Evolutionary conservation across 2,329 filamentous ascomycete species (phyloP), one percentile per base, ranked within the genome.

Genomic region (Ramichloridium luteum): DNA sequence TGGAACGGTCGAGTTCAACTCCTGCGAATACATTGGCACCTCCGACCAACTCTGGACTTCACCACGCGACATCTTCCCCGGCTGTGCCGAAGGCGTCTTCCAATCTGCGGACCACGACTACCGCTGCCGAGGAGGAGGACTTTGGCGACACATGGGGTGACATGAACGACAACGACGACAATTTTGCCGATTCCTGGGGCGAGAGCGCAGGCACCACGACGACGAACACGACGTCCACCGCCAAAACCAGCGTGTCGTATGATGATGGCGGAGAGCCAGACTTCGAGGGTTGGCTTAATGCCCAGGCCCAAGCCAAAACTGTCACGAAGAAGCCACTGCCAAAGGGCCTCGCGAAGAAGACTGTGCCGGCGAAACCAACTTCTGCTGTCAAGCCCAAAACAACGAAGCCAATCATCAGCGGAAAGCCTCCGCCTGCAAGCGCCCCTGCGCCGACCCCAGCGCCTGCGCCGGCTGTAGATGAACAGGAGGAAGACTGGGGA

Each of bases 261-360:
- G 82, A 88, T 37, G 85, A 93, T 45, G 76, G 80, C 15, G 77
- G 78, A 3, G 88, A 98, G 55, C 88, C 88, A 0, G 90, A 96
- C 55, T 96, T 98, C 57, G 88, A 85, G 4, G 86, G 85, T 4
- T 96, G 90, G 86, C 59, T 96, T 13, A 85, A 83, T 9, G 85
- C 86, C 9, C 84, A 94, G 53, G 74, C 80, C 4, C 70, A 77
- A 40, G 72, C 80, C 40, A 94, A 92, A 61, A 67, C 67, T 48
- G 56, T 36, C 31, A 53, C 34, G 2, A 69, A 68, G 46, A 90
- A 81, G 43, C 62, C 77, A 3, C 53, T 96, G 33, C 86, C 88
- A 0, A 98, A 93, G 58, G 88, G 88, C 0, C 55, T 96, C 15
- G 60, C 65, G 2, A 93, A 92, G 57, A 59, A 59, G 37, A 49